phyloP scores from a whole-genome alignment of 768 basidiomycete species.

The Phylloporus arenicola region DNA sequence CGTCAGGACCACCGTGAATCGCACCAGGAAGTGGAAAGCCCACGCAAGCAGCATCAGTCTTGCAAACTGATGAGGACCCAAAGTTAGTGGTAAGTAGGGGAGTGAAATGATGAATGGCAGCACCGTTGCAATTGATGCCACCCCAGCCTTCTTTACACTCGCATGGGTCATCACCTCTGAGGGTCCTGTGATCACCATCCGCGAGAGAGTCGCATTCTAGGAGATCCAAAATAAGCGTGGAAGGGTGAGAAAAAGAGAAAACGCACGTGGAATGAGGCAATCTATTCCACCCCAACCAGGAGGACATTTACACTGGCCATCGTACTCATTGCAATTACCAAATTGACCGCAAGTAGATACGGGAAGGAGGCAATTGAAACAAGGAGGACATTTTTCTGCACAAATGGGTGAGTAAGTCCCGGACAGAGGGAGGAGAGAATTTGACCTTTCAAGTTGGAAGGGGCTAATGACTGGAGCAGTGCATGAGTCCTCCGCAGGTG shows the following conservation, averaged over 20 bases:
- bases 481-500: conserved; percentile 10
- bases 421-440: not conserved
- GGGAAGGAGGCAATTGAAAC: conserved; percentile 95
- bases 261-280: conserved; percentile 86
- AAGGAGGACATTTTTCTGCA: conserved; percentile 68
- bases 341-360: conserved; percentile 91
- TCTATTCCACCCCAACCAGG: conserved; percentile 98
- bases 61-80: conserved; percentile 60
- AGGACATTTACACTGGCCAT: conserved; percentile 96
- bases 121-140: conserved; percentile 97
- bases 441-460: conserved; percentile 16
- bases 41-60: conserved; percentile 72
- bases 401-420: not conserved
- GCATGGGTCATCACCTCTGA: conserved; percentile 73
- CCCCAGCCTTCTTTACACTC: conserved; percentile 93
- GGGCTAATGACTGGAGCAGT: conserved; percentile 15
- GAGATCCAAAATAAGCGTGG: not conserved
- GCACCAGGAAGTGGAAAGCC: conserved; percentile 64
- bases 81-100: not conserved
- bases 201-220: conserved; percentile 92
- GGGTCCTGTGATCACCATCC: conserved; percentile 79
- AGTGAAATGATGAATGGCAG: conserved; percentile 15
- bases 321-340: conserved; percentile 83
- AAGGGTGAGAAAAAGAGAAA: conserved; percentile 2
- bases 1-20: conserved; percentile 35